Conservation (phyloP, 805 yeast species). For the Kodamaea neixiangensis region DNA sequence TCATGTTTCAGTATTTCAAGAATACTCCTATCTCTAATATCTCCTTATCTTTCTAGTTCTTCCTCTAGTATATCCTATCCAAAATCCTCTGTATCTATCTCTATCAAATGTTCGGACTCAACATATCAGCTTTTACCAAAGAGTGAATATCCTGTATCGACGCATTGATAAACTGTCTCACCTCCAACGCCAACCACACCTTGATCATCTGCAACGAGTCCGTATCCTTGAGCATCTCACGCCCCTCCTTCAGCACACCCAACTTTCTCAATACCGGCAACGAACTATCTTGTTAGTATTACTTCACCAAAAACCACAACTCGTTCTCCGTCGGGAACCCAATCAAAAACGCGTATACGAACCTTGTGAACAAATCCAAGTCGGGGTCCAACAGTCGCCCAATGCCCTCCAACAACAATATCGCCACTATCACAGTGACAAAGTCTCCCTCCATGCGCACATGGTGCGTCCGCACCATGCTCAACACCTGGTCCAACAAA, state of each 20-base stretch:
- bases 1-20: no score
- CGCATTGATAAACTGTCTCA: constrained; percentile 80
- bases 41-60: neutral
- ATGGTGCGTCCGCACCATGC: constrained; percentile 92
- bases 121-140: constrained; percentile 47
- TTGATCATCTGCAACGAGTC: constrained; percentile 79
- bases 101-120: constrained; percentile 41
- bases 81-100: no score
- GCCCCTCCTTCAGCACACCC: constrained; percentile 68
- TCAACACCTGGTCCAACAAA: constrained; percentile 77
- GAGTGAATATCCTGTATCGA: constrained; percentile 68
- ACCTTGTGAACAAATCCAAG: constrained; percentile 93
- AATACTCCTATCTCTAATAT: no score
- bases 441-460: constrained; percentile 98
- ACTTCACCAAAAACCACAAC: constrained; percentile 13
- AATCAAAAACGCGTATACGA: constrained; percentile 55
- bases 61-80: no score
- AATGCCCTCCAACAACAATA: constrained; percentile 87
- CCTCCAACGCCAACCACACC: constrained; percentile 89
- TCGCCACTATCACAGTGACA: constrained; percentile 92
- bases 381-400: constrained; percentile 94
- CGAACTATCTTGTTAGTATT: constrained; percentile 49
- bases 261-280: constrained; percentile 82
- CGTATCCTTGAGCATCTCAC: constrained; percentile 53
- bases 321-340: constrained; percentile 43